Evolutionary conservation across 2,329 filamentous ascomycete species (phyloP).

Genomic region (Setomelanomma holmii): DNA sequence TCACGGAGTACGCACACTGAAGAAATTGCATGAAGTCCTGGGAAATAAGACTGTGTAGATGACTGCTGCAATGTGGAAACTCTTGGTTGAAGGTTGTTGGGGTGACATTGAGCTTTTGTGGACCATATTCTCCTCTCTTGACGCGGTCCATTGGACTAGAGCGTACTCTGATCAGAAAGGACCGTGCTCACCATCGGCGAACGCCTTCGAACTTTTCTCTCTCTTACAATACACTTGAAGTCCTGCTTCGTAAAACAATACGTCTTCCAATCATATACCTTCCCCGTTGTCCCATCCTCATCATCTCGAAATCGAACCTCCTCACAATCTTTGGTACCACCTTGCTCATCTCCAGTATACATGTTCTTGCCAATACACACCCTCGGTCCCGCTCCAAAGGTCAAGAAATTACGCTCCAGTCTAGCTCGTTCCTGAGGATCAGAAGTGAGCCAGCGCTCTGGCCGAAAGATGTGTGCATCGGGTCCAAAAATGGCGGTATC

Average conservation of each 20-base stretch:
- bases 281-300: background rate
- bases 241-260: constrained; percentile 13
- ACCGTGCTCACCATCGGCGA: too few relatives aligned
- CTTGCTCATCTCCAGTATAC: constrained; percentile 29
- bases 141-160: too few relatives aligned
- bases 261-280: constrained; percentile 8
- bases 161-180: too few relatives aligned
- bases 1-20: too few relatives aligned
- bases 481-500: constrained; percentile 49
- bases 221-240: constrained; percentile 4
- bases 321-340: constrained; percentile 27
- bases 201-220: too few relatives aligned
- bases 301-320: constrained; percentile 22
- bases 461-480: constrained; percentile 49
- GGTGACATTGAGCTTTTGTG: too few relatives aligned
- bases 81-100: too few relatives aligned
- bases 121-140: too few relatives aligned
- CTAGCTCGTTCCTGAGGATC: constrained; percentile 7
- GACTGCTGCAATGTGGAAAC: too few relatives aligned
- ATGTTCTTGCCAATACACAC: constrained; percentile 36
- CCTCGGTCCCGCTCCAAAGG: constrained; percentile 28
- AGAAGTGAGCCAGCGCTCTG: constrained; percentile 52
- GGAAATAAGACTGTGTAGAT: too few relatives aligned
- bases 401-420: constrained; percentile 16
- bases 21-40: too few relatives aligned